A percentile compares a stretch with the other conserved stretches of the same genome.
Conservation (phyloP, 768 basidiomycete genomes). For the Fomitopsis serialis region DNA sequence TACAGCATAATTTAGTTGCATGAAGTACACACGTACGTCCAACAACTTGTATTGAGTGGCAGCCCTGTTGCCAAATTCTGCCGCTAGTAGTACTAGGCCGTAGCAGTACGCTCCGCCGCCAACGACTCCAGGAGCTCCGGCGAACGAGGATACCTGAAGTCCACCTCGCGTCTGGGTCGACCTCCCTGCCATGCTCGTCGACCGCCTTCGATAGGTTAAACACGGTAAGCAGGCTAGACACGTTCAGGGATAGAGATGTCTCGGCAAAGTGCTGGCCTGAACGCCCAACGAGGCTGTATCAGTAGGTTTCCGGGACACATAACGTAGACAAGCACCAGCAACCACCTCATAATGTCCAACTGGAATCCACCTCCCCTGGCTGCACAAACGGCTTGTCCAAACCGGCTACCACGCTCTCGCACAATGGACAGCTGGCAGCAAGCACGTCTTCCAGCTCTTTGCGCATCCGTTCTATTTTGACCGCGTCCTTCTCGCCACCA, state of each 20-base stretch:
- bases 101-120: not conserved
- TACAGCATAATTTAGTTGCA: too few species aligned
- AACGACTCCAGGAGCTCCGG: not conserved
- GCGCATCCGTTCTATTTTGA: conserved; percentile 67
- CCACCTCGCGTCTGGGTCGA: not conserved
- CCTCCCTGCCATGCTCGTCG: not conserved
- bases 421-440: conserved; percentile 86
- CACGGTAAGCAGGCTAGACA: not conserved
- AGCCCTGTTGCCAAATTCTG: too few species aligned
- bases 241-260: not conserved
- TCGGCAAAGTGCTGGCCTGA: not conserved
- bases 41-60: too few species aligned
- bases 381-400: conserved; percentile 85
- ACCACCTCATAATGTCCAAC: conserved; percentile 58
- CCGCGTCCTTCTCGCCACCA: conserved; percentile 44
- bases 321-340: too few species aligned
- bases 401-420: conserved; percentile 82
- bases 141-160: not conserved
- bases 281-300: too few species aligned
- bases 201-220: not conserved
- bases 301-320: too few species aligned
- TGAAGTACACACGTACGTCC: too few species aligned
- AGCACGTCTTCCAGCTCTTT: conserved; percentile 86
- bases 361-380: conserved; percentile 71
- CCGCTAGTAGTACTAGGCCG: too few species aligned